Evolutionary conservation across 2,329 filamentous ascomycete genomes (phyloP), one percentile per base, ranked within the genome.

Genomic region (Thelonectria blattea): DNA sequence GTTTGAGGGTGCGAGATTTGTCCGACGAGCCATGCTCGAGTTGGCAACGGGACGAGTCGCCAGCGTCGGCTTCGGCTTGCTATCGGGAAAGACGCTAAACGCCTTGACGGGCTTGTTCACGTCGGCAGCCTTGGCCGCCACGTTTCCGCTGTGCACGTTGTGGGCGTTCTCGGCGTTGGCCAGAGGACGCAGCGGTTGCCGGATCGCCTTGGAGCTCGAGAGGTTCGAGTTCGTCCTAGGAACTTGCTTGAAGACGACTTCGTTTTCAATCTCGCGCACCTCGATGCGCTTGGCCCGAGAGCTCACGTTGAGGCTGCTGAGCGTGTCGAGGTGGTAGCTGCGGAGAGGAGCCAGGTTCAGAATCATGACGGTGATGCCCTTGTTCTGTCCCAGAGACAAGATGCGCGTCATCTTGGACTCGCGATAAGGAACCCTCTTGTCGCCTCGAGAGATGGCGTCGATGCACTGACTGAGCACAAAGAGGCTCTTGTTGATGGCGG

Each of bases 341-440:
- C 91, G 88, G n/a, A 96, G 84, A 0, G 95, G 93, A 0, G 94
- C 92, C 3, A 98, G 85, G 72, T 98, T 98, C 39, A 98, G 82
- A 60, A 98, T 95, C 95, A 98, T 98, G 72, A 98, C 86, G 0
- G 93, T 97, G 67, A 97, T 87, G 52, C 95, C 94, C 65, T 96
- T 92, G 78, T 98, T 97, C 78, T 97, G 94, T 3, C 94, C 94
- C 9, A 98, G 79, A 0, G 91, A 94, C 24, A 98, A 78, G 56
- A 98, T 97, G 48, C 94, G 86, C 1, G 95, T 98, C 94, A 98
- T 97, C 81, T 98, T 97, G 55, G 91, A 95, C 74, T 97, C 94
- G 58, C 94, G 85, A 75, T 96, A 98, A 0, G 95, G 94, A 71
- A 98, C 94, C 34, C 94, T 87, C 68, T 83, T 85, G 73, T 89